These are phyloP conservation scores for Didymella sp. DNA, from an alignment of 2,329 filamentous ascomycete genomes.

Conservation along the genomic window DNA sequence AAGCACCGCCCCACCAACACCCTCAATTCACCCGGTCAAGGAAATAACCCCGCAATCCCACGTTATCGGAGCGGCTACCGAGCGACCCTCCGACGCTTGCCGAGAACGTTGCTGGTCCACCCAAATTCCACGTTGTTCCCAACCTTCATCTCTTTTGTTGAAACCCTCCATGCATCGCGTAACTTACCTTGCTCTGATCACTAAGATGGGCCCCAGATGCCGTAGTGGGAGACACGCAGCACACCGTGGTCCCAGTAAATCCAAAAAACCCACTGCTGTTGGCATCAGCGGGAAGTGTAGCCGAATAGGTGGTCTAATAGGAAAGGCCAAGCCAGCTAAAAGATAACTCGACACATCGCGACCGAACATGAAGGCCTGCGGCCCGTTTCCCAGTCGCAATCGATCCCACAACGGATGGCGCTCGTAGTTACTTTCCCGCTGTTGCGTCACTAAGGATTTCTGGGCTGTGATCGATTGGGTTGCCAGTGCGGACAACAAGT, in stretches of 20 bases:
- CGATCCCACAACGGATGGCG: slow-evolving; percentile 6
- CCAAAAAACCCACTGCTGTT: slow-evolving; percentile 12
- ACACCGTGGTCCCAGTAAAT: slow-evolving; percentile 17
- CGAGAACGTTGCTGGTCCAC: slow-evolving; percentile 7
- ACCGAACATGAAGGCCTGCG: slow-evolving; percentile 13
- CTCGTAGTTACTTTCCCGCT: neutral
- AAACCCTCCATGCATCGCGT: neutral
- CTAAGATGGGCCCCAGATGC: slow-evolving; percentile 3
- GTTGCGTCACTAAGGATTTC: slow-evolving; percentile 8
- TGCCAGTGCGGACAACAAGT: neutral
- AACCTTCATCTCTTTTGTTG: slow-evolving; percentile 4
- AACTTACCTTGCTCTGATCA: neutral
- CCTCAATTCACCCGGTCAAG: slow-evolving; percentile 10
- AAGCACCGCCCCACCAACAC: slow-evolving; percentile 7
- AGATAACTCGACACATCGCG: slow-evolving; percentile 16
- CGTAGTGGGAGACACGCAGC: slow-evolving; percentile 4
- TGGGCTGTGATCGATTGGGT: neutral
- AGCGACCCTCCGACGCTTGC: slow-evolving; percentile 13
- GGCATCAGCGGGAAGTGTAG: slow-evolving; percentile 12
- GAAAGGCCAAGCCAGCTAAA: slow-evolving; percentile 13
- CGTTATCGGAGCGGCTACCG: slow-evolving; percentile 16
- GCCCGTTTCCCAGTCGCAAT: slow-evolving; percentile 13
- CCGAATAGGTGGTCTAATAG: slow-evolving; percentile 6
- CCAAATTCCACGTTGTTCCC: slow-evolving; percentile 16
- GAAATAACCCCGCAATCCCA: slow-evolving; percentile 17